These are phyloP conservation scores for Cladosporium sphaerospermum DNA, from an alignment of 2,329 filamentous ascomycete genomes.

Conservation along the genomic window DNA sequence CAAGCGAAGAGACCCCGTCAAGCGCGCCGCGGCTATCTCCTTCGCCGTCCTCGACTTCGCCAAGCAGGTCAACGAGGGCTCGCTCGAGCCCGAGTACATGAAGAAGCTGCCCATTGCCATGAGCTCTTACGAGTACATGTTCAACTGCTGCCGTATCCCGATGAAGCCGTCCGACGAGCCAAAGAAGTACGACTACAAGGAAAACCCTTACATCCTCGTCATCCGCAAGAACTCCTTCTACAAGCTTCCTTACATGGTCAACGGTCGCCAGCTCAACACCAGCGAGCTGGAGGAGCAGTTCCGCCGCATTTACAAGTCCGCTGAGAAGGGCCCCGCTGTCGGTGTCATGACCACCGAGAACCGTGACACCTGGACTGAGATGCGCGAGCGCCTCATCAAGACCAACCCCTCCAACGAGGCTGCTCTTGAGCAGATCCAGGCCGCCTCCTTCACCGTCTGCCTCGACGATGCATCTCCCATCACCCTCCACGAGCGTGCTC, in stretches of 20 bases:
- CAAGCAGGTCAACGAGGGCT: constrained; percentile 74
- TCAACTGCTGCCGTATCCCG: constrained; percentile 84
- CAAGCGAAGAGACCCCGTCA: constrained; percentile 76
- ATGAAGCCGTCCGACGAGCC: constrained; percentile 76
- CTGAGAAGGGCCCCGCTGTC: constrained; percentile 65
- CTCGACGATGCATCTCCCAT: constrained; percentile 87
- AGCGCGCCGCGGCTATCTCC: constrained; percentile 85
- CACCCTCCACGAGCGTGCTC: constrained; percentile 90
- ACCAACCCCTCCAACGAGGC: constrained; percentile 74
- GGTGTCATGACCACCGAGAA: constrained; percentile 86
- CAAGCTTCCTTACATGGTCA: constrained; percentile 77
- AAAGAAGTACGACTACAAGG: constrained; percentile 66
- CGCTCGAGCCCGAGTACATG: constrained; percentile 96
- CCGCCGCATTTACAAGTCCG: constrained; percentile 71
- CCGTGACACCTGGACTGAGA: constrained; percentile 83
- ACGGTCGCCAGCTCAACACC: constrained; percentile 79
- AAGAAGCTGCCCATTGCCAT: constrained; percentile 95
- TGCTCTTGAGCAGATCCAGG: constrained; percentile 74
- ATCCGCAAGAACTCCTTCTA: constrained; percentile 97
- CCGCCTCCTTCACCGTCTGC: constrained; percentile 84
- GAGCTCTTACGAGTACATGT: constrained; percentile 99
- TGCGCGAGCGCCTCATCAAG: constrained; percentile 66
- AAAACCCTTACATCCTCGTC: constrained; percentile 82
- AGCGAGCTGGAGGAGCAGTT: constrained; percentile 89
- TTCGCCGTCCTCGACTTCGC: constrained; percentile 89